These are phyloP conservation scores for Umbilicus rupestris DNA, from an alignment of 164 flowering plant species.

Conservation along the genomic window DNA sequence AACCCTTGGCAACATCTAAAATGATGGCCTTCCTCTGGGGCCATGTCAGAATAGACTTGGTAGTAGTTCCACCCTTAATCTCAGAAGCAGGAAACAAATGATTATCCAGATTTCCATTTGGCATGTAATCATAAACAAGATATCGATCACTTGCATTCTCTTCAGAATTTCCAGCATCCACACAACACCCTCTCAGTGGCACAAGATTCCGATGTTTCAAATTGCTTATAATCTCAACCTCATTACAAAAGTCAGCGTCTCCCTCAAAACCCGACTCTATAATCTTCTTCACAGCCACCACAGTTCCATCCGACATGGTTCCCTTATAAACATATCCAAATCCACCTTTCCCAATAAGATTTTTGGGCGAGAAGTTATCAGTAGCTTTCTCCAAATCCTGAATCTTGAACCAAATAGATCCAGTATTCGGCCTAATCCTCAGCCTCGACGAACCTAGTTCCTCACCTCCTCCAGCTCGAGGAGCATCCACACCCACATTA, in stretches of 20 bases:
- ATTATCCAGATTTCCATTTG: slow-evolving; percentile 62
- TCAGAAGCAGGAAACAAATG: slow-evolving; percentile 31
- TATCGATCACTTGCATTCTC: slow-evolving; percentile 32
- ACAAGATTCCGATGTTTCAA: slow-evolving; percentile 67
- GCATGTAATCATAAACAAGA: slow-evolving; percentile 71
- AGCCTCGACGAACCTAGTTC: slow-evolving; percentile 24
- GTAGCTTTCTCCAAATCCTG: slow-evolving; percentile 62
- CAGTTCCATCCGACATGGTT: slow-evolving; percentile 37
- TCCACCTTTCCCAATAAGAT: slow-evolving; percentile 57
- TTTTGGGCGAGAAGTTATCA: slow-evolving; percentile 43
- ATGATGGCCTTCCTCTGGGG: slow-evolving; percentile 61
- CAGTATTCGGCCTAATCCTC: slow-evolving; percentile 40
- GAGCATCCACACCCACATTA: slow-evolving; percentile 8
- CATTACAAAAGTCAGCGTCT: slow-evolving; percentile 53
- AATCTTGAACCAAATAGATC: slow-evolving; percentile 48
- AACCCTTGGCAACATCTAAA: slow-evolving; percentile 71
- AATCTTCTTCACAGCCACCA: slow-evolving; percentile 57
- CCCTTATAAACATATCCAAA: slow-evolving; percentile 70
- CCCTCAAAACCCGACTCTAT: slow-evolving; percentile 51
- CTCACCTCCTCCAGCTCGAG: slow-evolving; percentile 20
- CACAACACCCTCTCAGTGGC: slow-evolving; percentile 60
- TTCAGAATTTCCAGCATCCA: slow-evolving; percentile 23
- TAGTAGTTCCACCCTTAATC: not conserved
- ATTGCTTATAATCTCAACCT: slow-evolving; percentile 67
- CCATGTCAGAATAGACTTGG: slow-evolving; percentile 39